Evolutionary conservation across 495 filamentous ascomycete species (phyloP).

Genomic region (Neurospora sp.): DNA sequence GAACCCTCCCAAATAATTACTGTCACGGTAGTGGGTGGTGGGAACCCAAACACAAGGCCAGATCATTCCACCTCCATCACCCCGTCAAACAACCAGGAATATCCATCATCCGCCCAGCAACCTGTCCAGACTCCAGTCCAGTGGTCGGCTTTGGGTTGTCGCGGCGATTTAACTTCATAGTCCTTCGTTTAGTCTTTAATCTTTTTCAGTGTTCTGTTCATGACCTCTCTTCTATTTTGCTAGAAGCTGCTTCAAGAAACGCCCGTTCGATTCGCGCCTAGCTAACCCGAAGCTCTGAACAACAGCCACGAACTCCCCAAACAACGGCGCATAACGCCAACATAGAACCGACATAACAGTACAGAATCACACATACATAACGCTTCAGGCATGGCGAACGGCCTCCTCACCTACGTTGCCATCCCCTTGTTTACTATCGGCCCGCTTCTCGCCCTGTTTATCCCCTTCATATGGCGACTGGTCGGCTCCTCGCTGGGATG

Average conservation of each 20-base stretch:
- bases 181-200: background rate
- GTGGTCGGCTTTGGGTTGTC: background rate
- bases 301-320: background rate
- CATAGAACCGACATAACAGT: background rate
- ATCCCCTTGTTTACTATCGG: slow-evolving; percentile 13
- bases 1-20: background rate
- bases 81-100: background rate
- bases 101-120: background rate
- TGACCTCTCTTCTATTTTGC: background rate
- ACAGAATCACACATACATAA: background rate
- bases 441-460: slow-evolving; percentile 20
- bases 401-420: slow-evolving; percentile 10
- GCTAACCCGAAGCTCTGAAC: background rate
- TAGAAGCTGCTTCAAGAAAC: background rate
- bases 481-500: slow-evolving; percentile 47
- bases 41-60: background rate
- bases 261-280: background rate
- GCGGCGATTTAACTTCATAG: background rate
- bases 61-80: background rate
- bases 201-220: background rate
- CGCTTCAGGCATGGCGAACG: background rate
- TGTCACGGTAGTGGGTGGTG: background rate
- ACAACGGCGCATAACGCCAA: background rate
- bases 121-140: background rate
- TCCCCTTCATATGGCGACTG: slow-evolving; percentile 26